Conservation (phyloP, 2,329 filamentous ascomycete species). For the Xylaria sp. region DNA sequence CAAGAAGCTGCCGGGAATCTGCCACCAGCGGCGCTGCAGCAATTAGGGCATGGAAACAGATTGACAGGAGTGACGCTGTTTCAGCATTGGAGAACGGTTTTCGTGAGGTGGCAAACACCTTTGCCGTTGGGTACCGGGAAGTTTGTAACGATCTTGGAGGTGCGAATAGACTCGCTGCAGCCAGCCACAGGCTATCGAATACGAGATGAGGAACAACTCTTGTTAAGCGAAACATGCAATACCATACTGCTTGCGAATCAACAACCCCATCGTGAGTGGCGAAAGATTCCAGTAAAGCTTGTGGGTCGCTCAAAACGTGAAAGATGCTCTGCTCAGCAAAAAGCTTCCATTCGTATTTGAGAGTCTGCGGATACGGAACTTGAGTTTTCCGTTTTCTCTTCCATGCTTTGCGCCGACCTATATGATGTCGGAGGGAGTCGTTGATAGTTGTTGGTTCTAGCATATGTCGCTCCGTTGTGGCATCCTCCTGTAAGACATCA, state of each 20-base stretch:
- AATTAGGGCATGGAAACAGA: slow-evolving; percentile 72
- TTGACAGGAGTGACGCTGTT: slow-evolving; percentile 65
- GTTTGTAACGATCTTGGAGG: slow-evolving; percentile 60
- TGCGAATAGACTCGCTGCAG: slow-evolving; percentile 67
- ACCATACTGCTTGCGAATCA: slow-evolving; percentile 72
- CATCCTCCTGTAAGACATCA: slow-evolving; percentile 68
- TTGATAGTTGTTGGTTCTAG: slow-evolving; percentile 55
- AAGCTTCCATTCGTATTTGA: slow-evolving; percentile 64
- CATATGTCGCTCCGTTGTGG: slow-evolving; percentile 62
- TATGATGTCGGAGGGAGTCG: slow-evolving; percentile 45
- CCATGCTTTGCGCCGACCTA: slow-evolving; percentile 47
- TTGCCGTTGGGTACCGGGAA: slow-evolving; percentile 53
- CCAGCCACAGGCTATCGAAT: slow-evolving; percentile 73
- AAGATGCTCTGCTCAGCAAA: slow-evolving; percentile 75
- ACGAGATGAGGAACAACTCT: slow-evolving; percentile 67
- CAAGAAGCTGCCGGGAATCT: slow-evolving; percentile 61
- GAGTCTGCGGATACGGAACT: slow-evolving; percentile 46
- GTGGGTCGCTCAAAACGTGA: slow-evolving; percentile 69
- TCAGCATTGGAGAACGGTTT: slow-evolving; percentile 59
- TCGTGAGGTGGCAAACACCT: slow-evolving; percentile 51
- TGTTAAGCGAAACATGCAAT: slow-evolving; percentile 70
- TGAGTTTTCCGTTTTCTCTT: slow-evolving; percentile 50
- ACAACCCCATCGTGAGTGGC: slow-evolving; percentile 62
- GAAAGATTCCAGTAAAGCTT: slow-evolving; percentile 67
- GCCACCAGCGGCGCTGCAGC: slow-evolving; percentile 65